Base-by-base conservation (phyloP, 768 basidiomycete species). In the Lactarius sanguifluus region DNA sequence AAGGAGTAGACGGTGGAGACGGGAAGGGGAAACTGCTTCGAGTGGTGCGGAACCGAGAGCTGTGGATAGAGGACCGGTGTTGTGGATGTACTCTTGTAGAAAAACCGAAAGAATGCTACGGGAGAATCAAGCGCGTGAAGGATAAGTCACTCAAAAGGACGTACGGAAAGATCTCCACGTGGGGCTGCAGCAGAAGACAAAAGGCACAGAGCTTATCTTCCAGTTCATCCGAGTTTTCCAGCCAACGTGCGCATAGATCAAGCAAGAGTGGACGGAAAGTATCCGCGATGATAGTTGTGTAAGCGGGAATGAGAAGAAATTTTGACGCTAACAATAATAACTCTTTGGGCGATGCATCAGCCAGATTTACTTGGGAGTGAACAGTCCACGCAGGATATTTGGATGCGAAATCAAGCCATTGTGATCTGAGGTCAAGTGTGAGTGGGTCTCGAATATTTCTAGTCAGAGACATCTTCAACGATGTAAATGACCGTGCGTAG, bases 161-260 rank as follows among this genome's bases (percentile, higher is more conserved):
- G 66, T 72, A 93, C 88, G 85, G 85, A 72, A 81, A 92, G 45
- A 91, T 76, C 73, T 92, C 89, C 72, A 86, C 83, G 69, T 91
- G 87, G 38, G 82, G 79, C 78, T 90, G 87, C 32, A 91, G 72
- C 62, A 92, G 76, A 65, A 84, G 76, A 71, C 82, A 86, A n/a
- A 90, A 76, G 3, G 88, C 87, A 57, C 82, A 77, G 57, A 87
- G 76, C 71, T 83, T 81, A 45, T 83, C 81, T 62, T 85, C 82
- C 28, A 79, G 70, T 65, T 81, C 77, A 50, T 82, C 76, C 43
- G 80, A 71, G 23, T 80, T 77, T n/a, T 88, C 79, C 50, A 96
- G 73, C 94, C 93, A 97, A 72, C 91, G 77, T 4, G 90, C 90
- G 72, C 88, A 88, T 30, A 98, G 77, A 75, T 96, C 91, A 32